phyloP scores from a whole-genome alignment of 1,284 basidiomycete genomes.

The Porodaedalea pini region DNA sequence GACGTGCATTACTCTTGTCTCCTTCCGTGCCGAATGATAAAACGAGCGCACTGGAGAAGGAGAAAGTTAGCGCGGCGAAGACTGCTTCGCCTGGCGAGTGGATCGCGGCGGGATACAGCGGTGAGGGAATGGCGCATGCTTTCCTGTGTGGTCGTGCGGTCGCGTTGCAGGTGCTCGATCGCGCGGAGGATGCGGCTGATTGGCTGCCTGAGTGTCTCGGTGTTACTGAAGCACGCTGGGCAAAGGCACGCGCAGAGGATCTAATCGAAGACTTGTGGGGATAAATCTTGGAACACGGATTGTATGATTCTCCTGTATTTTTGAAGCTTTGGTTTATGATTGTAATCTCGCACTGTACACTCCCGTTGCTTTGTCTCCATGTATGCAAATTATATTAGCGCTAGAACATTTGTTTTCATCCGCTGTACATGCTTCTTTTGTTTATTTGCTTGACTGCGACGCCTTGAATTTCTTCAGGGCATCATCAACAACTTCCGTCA shows the following conservation, averaged over 20 bases:
- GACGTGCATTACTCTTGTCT: slow-evolving; percentile 27
- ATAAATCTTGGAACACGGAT: not conserved
- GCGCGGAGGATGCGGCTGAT: slow-evolving; percentile 32
- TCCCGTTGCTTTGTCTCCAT: too few species aligned
- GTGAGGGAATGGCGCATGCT: slow-evolving; percentile 67
- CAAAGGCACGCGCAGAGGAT: slow-evolving; percentile 35
- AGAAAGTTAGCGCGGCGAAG: not conserved
- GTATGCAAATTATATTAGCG: not conserved
- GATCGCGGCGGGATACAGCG: slow-evolving; percentile 56
- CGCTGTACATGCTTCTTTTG: too few species aligned
- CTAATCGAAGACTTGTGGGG: slow-evolving; percentile 25
- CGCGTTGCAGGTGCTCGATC: slow-evolving; percentile 51
- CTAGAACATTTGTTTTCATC: not conserved
- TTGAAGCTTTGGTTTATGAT: not conserved
- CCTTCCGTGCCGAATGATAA: slow-evolving; percentile 21
- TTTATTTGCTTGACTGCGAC: not conserved
- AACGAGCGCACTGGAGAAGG: not conserved
- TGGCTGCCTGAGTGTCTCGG: slow-evolving; percentile 51
- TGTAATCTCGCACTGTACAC: not conserved
- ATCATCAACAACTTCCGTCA: slow-evolving; percentile 28
- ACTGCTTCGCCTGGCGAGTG: slow-evolving; percentile 41
- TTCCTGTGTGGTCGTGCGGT: slow-evolving; percentile 58
- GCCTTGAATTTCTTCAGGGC: slow-evolving; percentile 19
- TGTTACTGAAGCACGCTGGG: slow-evolving; percentile 50
- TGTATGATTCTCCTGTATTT: not conserved